Base-by-base conservation (phyloP, 1,284 basidiomycete genomes). In the Austroboletus niveus region DNA sequence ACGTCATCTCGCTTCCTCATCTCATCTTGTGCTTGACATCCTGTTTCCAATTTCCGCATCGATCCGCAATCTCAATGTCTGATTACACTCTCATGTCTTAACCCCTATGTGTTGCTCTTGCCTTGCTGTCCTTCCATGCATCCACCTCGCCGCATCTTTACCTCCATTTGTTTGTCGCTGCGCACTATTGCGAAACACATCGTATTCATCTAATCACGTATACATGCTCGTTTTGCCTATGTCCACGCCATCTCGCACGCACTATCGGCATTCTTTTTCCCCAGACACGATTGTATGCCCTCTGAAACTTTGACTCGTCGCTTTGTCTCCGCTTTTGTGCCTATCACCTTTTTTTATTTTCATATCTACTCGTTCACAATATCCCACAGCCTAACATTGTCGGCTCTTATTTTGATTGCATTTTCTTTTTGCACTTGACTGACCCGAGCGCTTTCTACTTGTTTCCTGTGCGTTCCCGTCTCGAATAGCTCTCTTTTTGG, bases 81-180 rank as follows among this genome's bases (percentile, higher is more conserved):
- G 69, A 68, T 62, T 71, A 71, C 53, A 65, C 63, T 54, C 60
- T 57, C 69, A 71, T 70, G 68, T 71, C 64, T 55, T 57, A 59
- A 59, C 56, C 65, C 65, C 56, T 57, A 68, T 69, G 63, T 70
- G 68, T 66, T 66, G 56, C 60, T 67, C 54, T 62, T 69, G 54
- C 56, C 63, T 55, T 64, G 65, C 65, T 68, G 49, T 71, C 66
- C 43, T 24, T 50, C 57, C 55, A 67, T 67, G 65, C 68, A 64
- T 64, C 30, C 58, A 54, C 45, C 50, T 55, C 53, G 39, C 41
- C 48, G 55, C 67, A 65, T 64, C 43, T 56, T 43, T 29, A 42
- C 14, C 48, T 55, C 36, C 53, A 68, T 62, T 42, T 58, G 51
- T 56, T 51, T 69, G 56, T 48, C 61, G 54, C 67, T 55, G 64